Base-by-base conservation (phyloP, 352 stramenopile species). In the Pythium sp. region DNA sequence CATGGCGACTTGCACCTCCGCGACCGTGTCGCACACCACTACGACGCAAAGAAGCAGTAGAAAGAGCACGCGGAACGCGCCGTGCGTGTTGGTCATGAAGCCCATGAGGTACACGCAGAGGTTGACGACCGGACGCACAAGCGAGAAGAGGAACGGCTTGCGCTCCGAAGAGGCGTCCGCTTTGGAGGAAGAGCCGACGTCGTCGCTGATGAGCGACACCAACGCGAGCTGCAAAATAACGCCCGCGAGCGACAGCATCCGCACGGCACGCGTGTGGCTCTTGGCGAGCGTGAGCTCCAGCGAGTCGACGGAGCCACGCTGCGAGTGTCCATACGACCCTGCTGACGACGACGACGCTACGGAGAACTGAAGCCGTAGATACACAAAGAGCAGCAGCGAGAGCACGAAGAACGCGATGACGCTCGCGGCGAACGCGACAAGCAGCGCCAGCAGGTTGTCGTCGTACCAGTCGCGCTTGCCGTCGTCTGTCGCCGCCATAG, bases 11-110 rank as follows among this genome's bases (percentile, higher is more conserved):
- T 74, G 78, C 7, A 92, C 83, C 51, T 89, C 73, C 1, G 81
- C 74, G 55, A 89, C 34, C 2, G 75, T 84, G 71, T 90, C 78
- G 18, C 80, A 67, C 11, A 77, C 70, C 11, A 88, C 32, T 8
- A 86, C 72, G n/a, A 79, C 69, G n/a, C 58, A 65, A 1, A 86
- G 61, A 9, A 84, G 18, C 41, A 74, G 9, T 14, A 89, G 36
- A 20, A 77, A 82, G 1, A 72, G 53, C 22, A 84, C 49, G 18
- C 81, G 80, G 65, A 83, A 92, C n/a, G 76, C 78, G 18, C 78
- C 71, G 61, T 92, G 80, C 7, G 80, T 87, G 79, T 86, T 90
- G 65, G 80, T 90, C 78, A 85, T 89, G 67, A 92, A 92, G 34
- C 78, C 81, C 36, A 90, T 67, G 20, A 85, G 64, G 59, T 81